Percentiles rank a stretch among this genome's conserved stretches.
phyloP scores from a whole-genome alignment of 1,284 basidiomycete species.

The Tilletia indica region DNA sequence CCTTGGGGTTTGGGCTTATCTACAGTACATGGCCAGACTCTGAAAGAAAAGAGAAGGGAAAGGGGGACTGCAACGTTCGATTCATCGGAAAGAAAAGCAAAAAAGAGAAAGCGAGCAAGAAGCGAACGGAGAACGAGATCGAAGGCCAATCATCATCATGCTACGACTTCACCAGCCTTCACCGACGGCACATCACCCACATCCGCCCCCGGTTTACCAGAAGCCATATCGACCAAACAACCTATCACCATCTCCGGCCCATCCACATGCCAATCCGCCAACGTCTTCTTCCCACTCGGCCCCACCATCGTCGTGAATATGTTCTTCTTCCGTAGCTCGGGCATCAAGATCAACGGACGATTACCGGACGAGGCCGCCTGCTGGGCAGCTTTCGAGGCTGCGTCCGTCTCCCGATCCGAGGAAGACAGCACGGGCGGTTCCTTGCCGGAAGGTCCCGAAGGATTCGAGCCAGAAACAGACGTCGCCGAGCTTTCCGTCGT shows the following conservation, averaged over 20 bases:
- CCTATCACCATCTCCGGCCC: constrained; percentile 44
- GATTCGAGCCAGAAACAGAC: neutral
- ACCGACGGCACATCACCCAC: too few species aligned
- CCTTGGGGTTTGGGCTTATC: too few species aligned
- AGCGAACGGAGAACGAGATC: too few species aligned
- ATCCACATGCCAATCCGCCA: constrained; percentile 52
- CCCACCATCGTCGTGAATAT: constrained; percentile 53
- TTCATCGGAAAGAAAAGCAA: too few species aligned
- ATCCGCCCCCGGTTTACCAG: constrained; percentile 1
- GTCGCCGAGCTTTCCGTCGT: neutral
- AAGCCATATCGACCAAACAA: constrained; percentile 47
- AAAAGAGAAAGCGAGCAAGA: too few species aligned
- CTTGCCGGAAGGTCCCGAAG: too few species aligned
- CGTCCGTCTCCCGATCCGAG: neutral
- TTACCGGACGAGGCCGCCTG: neutral
- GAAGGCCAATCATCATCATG: too few species aligned
- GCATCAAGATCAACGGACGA: constrained; percentile 1
- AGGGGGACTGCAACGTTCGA: too few species aligned
- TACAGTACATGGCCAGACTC: too few species aligned
- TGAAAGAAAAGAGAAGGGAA: too few species aligned
- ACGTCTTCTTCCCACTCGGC: constrained; percentile 46
- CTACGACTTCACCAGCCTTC: too few species aligned
- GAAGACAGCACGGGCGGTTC: neutral
- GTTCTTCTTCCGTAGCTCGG: constrained; percentile 22
- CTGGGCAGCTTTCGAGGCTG: neutral